Evolutionary conservation across 768 basidiomycete genomes (phyloP).

Genomic region (Xerocomus spinulosus): DNA sequence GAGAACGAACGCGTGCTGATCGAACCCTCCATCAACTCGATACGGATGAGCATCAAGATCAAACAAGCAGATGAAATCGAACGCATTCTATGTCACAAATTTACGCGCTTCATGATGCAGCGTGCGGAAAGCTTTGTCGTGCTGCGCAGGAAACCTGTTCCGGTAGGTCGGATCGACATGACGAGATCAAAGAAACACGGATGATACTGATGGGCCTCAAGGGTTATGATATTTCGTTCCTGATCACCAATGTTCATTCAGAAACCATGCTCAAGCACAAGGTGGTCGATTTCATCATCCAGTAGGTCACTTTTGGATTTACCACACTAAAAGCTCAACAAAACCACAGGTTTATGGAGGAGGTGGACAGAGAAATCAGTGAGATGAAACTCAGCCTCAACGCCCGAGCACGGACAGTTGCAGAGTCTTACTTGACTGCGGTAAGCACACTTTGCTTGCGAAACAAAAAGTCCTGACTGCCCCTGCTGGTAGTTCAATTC

Average conservation of each 20-base stretch:
- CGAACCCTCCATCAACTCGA: conserved; percentile 96
- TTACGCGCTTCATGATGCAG: conserved; percentile 99
- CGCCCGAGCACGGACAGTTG: conserved; percentile 93
- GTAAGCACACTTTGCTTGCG: conserved; percentile 42
- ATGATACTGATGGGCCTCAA: conserved; percentile 30
- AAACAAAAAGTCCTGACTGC: conserved; percentile 4
- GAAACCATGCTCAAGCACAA: conserved; percentile 99
- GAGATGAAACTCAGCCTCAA: conserved; percentile 99
- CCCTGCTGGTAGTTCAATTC: conserved; percentile 21
- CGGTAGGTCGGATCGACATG: conserved; percentile 44
- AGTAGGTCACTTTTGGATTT: conserved; percentile 48
- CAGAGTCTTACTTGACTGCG: conserved; percentile 92
- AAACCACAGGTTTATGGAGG: conserved; percentile 84
- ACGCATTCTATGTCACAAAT: conserved; percentile 94
- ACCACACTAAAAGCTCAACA: background rate
- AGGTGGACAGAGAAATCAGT: conserved; percentile 98
- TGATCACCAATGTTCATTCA: conserved; percentile 94
- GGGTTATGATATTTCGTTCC: conserved; percentile 98
- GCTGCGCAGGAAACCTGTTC: conserved; percentile 88
- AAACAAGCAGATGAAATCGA: conserved; percentile 99
- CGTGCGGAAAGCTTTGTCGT: conserved; percentile 97
- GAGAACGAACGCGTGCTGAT: conserved; percentile 96
- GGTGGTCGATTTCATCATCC: conserved; percentile 99
- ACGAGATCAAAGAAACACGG: conserved; percentile 6
- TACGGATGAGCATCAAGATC: conserved; percentile 95